Conservation (phyloP, 1,139 yeast genomes). For the Lipomyces yarrowii region DNA sequence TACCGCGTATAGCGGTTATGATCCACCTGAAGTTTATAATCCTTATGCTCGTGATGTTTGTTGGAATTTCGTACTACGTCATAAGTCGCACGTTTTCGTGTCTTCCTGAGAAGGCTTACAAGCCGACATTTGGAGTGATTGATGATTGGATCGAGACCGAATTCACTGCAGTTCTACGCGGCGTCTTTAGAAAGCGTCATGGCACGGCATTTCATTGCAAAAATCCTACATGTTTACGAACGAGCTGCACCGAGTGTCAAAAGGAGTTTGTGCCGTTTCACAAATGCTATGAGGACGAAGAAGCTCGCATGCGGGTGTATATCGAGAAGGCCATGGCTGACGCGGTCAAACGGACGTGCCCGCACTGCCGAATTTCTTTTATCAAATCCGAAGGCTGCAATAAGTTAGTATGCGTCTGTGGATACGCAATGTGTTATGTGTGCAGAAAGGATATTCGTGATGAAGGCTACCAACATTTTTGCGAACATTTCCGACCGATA, state of each 20-base stretch:
- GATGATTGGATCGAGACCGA: slow-evolving; percentile 14
- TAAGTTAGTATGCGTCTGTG: slow-evolving; percentile 31
- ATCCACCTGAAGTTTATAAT: background rate
- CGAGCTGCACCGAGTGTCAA: slow-evolving; percentile 29
- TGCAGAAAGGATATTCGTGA: slow-evolving; percentile 29
- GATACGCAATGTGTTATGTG: slow-evolving; percentile 32
- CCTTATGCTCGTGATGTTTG: slow-evolving; percentile 5
- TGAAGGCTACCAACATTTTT: slow-evolving; percentile 30
- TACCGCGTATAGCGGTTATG: slow-evolving; percentile 3
- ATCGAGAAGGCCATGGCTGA: slow-evolving; percentile 32
- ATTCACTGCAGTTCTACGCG: slow-evolving; percentile 15
- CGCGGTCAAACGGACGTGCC: slow-evolving; percentile 33
- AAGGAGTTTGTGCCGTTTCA: slow-evolving; percentile 32
- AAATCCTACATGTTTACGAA: slow-evolving; percentile 27
- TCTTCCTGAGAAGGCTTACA: slow-evolving; percentile 6
- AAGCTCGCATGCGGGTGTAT: slow-evolving; percentile 30
- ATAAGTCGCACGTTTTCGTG: background rate
- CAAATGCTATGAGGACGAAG: slow-evolving; percentile 30
- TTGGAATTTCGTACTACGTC: slow-evolving; percentile 4
- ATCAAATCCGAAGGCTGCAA: slow-evolving; percentile 33
- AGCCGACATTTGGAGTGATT: slow-evolving; percentile 7
- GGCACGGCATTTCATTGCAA: slow-evolving; percentile 28
- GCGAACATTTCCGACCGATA: slow-evolving; percentile 29
- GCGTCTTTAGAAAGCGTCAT: slow-evolving; percentile 25
- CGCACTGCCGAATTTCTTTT: slow-evolving; percentile 29